These are phyloP conservation scores for Penicillium antarcticum DNA, from an alignment of 495 filamentous ascomycete species.

Conservation along the genomic window DNA sequence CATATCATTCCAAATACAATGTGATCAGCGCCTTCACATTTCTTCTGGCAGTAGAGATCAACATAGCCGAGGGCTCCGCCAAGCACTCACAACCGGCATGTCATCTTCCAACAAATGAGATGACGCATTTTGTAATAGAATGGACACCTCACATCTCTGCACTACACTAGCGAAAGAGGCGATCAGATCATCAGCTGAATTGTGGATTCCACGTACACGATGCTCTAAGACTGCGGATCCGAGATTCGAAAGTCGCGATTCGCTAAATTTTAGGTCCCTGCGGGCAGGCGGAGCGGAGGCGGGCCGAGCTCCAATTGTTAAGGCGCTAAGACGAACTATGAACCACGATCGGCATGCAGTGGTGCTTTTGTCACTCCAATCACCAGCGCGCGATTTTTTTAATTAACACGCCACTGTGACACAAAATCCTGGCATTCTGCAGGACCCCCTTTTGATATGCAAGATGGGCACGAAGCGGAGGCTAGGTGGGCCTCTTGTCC, in stretches of 20 bases:
- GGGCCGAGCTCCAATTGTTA: neutral
- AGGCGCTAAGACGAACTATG: conserved; percentile 1
- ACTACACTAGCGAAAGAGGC: too few species aligned
- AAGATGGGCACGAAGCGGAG: too few species aligned
- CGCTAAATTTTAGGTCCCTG: too few species aligned
- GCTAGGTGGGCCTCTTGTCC: too few species aligned
- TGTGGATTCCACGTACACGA: neutral
- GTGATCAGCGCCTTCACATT: neutral
- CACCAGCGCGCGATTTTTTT: neutral
- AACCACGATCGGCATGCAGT: neutral
- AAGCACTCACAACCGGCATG: neutral
- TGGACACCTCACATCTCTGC: neutral
- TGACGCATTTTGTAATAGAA: neutral
- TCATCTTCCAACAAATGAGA: neutral
- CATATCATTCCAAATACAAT: neutral
- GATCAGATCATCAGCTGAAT: neutral
- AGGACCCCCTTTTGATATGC: too few species aligned
- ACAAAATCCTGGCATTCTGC: too few species aligned
- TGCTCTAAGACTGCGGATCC: too few species aligned
- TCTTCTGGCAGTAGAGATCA: neutral
- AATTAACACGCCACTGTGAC: too few species aligned
- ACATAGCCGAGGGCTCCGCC: neutral
- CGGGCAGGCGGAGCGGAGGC: neutral
- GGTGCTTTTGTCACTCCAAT: neutral
- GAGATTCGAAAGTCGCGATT: too few species aligned